Percentiles rank a stretch among this genome's conserved stretches.
Evolutionary conservation across 371 early-diverging fungal species (phyloP).

Genomic region (Rhizomucor pusillus): DNA sequence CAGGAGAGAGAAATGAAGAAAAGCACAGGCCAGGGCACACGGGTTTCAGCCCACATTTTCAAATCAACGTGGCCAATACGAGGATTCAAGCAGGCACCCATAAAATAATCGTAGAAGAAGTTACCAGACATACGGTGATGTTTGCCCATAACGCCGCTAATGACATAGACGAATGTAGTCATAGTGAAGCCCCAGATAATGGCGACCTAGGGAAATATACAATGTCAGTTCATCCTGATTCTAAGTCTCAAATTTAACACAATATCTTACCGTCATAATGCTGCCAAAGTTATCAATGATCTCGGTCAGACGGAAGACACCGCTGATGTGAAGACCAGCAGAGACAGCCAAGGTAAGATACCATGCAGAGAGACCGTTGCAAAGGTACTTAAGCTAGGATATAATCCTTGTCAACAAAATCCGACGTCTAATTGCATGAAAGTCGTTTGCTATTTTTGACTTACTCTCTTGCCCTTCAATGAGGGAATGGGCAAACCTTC

Average conservation of each 20-base stretch:
- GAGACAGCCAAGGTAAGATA: conserved; percentile 47
- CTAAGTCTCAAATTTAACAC: too few relatives aligned
- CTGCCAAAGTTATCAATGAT: conserved; percentile 66
- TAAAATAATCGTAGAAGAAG: conserved; percentile 75
- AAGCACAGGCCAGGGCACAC: conserved; percentile 70
- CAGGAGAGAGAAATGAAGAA: conserved; percentile 67
- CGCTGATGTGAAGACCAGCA: conserved; percentile 47
- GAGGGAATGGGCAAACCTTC: conserved; percentile 70
- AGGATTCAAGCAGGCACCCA: conserved; percentile 77
- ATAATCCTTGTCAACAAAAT: too few relatives aligned
- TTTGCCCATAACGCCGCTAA: conserved; percentile 29
- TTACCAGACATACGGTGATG: conserved; percentile 71
- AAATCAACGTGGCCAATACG: conserved; percentile 73
- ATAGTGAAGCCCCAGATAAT: conserved; percentile 56
- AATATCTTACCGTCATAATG: conserved; percentile 45
- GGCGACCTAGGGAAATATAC: conserved; percentile 18
- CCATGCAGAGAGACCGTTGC: conserved; percentile 59
- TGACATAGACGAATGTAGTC: conserved; percentile 43
- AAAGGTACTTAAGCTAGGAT: conserved; percentile 57
- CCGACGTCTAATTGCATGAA: too few relatives aligned
- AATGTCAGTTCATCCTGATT: background rate
- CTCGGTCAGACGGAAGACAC: conserved; percentile 48
- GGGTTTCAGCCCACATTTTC: conserved; percentile 86
- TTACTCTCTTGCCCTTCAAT: conserved; percentile 52
- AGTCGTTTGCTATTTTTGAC: too few relatives aligned